A percentile compares a stretch with the other conserved stretches of the same genome.
These are phyloP conservation scores for Infundibulicybe gibba DNA, from an alignment of 768 basidiomycete species.

Conservation along the genomic window DNA sequence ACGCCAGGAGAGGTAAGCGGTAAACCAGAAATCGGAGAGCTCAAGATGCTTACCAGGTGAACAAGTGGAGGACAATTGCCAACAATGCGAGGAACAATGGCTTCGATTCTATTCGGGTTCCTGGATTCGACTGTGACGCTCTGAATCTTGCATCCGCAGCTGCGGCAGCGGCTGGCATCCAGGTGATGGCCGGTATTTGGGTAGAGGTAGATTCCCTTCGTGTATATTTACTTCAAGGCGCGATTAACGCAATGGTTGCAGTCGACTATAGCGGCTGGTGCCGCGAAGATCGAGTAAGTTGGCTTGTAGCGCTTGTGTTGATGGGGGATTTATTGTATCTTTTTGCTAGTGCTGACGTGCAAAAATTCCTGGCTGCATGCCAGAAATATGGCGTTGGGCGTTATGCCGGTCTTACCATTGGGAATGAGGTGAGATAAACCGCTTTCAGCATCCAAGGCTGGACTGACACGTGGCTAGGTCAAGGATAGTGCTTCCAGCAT, in stretches of 20 bases:
- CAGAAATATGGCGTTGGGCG: conserved; percentile 24
- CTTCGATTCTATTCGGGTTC: conserved; percentile 29
- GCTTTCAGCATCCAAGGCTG: background rate
- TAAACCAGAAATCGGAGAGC: background rate
- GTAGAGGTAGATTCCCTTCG: conserved; percentile 16
- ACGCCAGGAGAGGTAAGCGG: conserved; percentile 25
- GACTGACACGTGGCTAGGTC: conserved; percentile 13
- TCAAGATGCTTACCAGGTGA: background rate
- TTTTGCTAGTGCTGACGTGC: conserved; percentile 27
- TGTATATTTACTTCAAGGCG: no score
- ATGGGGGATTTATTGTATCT: background rate
- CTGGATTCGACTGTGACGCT: conserved; percentile 34
- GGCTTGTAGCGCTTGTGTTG: no score
- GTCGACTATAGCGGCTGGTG: no score
- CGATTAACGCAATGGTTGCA: no score
- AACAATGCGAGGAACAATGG: conserved; percentile 23
- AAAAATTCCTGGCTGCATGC: conserved; percentile 27
- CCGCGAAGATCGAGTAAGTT: no score
- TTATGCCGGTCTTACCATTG: conserved; percentile 31
- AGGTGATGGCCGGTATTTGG: conserved; percentile 31
- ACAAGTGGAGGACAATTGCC: conserved; percentile 32
- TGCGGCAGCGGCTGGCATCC: conserved; percentile 22
- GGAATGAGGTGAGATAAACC: conserved; percentile 27
- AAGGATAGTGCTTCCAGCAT: conserved; percentile 26
- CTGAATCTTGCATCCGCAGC: conserved; percentile 30